These are phyloP conservation scores for Carex pumila DNA, from an alignment of 176 grass and related monocot species.

Conservation along the genomic window DNA sequence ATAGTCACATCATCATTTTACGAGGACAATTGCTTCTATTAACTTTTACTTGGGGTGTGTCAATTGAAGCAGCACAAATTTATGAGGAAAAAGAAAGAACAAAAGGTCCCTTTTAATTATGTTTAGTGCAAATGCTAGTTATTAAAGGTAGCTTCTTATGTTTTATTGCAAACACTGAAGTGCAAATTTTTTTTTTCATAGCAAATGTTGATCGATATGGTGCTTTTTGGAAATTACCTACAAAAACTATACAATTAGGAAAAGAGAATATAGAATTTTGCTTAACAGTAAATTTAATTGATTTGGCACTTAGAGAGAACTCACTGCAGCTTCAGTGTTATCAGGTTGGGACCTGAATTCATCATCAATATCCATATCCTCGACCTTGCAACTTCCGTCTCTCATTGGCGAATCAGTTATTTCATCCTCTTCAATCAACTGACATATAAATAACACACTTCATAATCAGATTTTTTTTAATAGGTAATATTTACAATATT, in stretches of 20 bases:
- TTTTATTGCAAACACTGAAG: not conserved
- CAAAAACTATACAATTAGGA: not conserved
- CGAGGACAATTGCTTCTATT: not conserved
- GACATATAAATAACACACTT: not conserved
- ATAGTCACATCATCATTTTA: not conserved
- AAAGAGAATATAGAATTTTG: not conserved
- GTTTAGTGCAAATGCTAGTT: not conserved
- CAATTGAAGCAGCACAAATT: not conserved
- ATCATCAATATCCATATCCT: constrained; percentile 24
- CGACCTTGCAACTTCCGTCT: constrained; percentile 2
- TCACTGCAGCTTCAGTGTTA: constrained; percentile 15
- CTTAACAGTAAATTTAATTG: not conserved
- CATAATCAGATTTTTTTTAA: not conserved
- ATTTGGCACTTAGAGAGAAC: not conserved
- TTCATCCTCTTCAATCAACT: constrained; percentile 22
- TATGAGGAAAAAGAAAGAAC: not conserved
- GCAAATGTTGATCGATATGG: not conserved
- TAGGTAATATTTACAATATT: not conserved
- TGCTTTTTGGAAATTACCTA: not conserved
- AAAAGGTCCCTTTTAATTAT: not conserved
- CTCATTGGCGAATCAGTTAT: constrained; percentile 6
- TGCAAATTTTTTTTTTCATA: not conserved
- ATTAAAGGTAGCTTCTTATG: not conserved
- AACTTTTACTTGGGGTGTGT: not conserved
- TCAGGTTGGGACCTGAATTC: not conserved